A percentile compares a stretch with the other conserved stretches of the same genome.
Evolutionary conservation across 225 moss, liverwort and hornwort genomes (phyloP).

Genomic region (Takakia lepidozioides): DNA sequence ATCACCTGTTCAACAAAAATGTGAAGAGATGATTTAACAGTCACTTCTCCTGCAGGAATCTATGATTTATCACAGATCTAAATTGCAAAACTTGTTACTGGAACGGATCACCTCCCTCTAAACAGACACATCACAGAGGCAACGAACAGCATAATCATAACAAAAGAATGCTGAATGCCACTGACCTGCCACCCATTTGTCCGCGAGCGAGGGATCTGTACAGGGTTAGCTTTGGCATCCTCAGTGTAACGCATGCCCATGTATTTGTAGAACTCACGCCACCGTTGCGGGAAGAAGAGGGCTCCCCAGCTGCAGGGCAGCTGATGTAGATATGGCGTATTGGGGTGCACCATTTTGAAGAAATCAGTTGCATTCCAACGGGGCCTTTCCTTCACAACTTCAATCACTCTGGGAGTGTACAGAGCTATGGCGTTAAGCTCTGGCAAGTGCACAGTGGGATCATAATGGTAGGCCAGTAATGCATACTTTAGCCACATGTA

Average conservation of each 20-base stretch:
- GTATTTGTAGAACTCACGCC: conserved; percentile 96
- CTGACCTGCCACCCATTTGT: conserved; percentile 91
- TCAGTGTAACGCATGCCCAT: conserved; percentile 85
- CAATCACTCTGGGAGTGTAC: conserved; percentile 85
- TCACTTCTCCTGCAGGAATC: too few relatives aligned
- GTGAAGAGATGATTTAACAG: too few relatives aligned
- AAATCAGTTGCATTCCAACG: conserved; percentile 77
- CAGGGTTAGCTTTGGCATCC: conserved; percentile 70
- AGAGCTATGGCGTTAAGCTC: conserved; percentile 88
- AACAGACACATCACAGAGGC: too few relatives aligned
- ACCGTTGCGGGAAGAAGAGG: conserved; percentile 71
- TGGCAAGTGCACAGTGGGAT: conserved; percentile 63
- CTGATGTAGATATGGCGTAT: conserved; percentile 87
- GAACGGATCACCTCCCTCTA: too few relatives aligned
- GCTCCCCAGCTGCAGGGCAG: conserved; percentile 98
- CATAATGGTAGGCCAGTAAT: conserved; percentile 74
- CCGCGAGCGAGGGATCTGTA: conserved; percentile 84
- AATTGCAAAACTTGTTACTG: too few relatives aligned
- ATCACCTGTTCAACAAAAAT: too few relatives aligned
- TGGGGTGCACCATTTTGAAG: conserved; percentile 60
- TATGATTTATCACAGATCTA: too few relatives aligned
- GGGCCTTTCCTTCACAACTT: conserved; percentile 90
- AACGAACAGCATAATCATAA: too few relatives aligned
- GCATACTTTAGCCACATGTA: conserved; percentile 99
- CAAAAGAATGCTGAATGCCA: neutral